Evolutionary conservation across 768 basidiomycete genomes (phyloP), one percentile per base, ranked within the genome.

Genomic region (Tricholoma terreum): DNA sequence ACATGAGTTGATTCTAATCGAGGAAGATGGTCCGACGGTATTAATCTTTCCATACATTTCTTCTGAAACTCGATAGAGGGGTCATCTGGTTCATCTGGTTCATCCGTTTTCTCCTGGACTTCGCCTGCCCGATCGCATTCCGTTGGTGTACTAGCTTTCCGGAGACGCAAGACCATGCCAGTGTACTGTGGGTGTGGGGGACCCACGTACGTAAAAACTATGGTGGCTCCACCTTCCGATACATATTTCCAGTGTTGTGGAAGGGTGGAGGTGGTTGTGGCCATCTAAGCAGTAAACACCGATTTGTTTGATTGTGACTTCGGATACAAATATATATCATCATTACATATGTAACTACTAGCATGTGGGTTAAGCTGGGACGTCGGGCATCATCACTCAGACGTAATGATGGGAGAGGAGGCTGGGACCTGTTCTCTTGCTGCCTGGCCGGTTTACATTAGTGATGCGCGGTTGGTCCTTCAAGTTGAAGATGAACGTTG

Each of bases 211-310:
- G 90, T 84, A 71, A 94, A 92, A 14, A 98, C 92, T 62, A 93
- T 84, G 6, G 92, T 89, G 17, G 92, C 89, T 17, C 90, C 92
- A n/a, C 96, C 96, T 75, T 98, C 96, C 0, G 92, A 87, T 19
- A 93, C 74, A 67, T 98, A 98, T 60, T 68, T 73, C 94, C 95
- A 98, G 69, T 90, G 75, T 22, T 65, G 58, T 6, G 79, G 75
- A 6, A 60, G 60, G 6, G 80, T 80, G 33, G 61, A 59, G 24
- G 6, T 27, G 24, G 24, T 6, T 6, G 24, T 3, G 3, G 24
- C 24, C 24, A 27, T 27, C 24, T 27, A 2, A 27, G 6, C 24
- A 27, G 24, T 6, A 27, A 27, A 27, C 24, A 27, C 6, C 3
- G 24, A 27, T 6, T 27, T 6, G 24, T 27, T n/a, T 27, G 24